Evolutionary conservation across 371 early-diverging fungal genomes (phyloP).

Genomic region (Phascolomyces articulosus): DNA sequence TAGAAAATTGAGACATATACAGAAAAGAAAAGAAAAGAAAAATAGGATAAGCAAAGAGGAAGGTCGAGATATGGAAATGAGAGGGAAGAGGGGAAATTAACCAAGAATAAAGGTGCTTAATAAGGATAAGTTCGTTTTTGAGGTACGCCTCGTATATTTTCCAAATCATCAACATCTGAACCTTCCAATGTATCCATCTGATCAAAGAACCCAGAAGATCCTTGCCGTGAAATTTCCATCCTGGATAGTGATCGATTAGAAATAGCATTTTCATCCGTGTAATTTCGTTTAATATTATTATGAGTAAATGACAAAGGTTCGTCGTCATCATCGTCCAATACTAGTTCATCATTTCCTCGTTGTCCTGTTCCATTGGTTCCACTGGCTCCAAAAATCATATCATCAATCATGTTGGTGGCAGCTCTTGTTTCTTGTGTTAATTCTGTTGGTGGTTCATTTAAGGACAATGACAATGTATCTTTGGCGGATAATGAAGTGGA

Average conservation of each 20-base stretch:
- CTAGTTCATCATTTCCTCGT: not conserved
- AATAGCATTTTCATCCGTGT: not conserved
- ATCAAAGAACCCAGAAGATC: no score
- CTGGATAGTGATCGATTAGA: not conserved
- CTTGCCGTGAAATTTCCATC: not conserved
- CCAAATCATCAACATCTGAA: not conserved
- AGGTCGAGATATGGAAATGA: no score
- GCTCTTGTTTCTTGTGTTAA: constrained; percentile 23
- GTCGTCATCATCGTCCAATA: no score
- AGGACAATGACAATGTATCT: no score
- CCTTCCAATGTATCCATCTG: no score
- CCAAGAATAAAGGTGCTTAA: no score
- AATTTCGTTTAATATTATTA: not conserved
- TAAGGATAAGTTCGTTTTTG: not conserved
- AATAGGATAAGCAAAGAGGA: no score
- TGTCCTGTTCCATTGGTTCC: not conserved
- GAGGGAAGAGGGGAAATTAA: not conserved
- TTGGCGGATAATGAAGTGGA: no score
- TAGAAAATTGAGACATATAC: not conserved
- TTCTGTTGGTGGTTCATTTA: constrained; percentile 8
- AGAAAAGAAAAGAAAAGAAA: no score
- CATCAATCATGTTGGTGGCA: constrained; percentile 16
- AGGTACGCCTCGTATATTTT: not conserved
- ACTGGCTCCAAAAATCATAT: constrained; percentile 4
- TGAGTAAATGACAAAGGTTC: not conserved